phyloP scores from a whole-genome alignment of 495 filamentous ascomycete genomes.

The Penicillium pulvis region DNA sequence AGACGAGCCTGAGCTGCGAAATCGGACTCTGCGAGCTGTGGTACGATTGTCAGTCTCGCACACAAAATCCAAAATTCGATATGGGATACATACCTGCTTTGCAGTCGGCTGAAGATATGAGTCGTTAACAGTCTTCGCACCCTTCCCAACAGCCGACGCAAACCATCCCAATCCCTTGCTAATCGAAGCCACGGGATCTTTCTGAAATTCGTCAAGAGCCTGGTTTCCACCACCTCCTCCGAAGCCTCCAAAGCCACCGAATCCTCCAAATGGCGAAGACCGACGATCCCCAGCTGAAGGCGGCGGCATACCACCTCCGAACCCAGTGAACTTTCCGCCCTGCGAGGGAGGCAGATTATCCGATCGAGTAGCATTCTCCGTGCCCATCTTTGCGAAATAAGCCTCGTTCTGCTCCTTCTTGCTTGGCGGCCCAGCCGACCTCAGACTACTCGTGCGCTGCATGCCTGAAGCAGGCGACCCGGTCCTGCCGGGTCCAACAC shows the following conservation, averaged over 20 bases:
- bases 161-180: constrained; percentile 97
- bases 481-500: constrained; percentile 18
- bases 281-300: constrained; percentile 32
- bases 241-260: constrained; percentile 27
- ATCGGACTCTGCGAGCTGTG: constrained; percentile 77
- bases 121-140: constrained; percentile 86
- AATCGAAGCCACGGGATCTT: constrained; percentile 85
- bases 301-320: constrained; percentile 68
- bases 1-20: constrained; percentile 77
- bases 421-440: constrained; percentile 26
- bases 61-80: not conserved
- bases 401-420: constrained; percentile 76
- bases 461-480: constrained; percentile 34
- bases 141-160: constrained; percentile 77
- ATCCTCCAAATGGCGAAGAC: constrained; percentile 30
- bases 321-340: constrained; percentile 89
- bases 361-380: constrained; percentile 74
- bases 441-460: constrained; percentile 25
- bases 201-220: constrained; percentile 79
- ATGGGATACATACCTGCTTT: constrained; percentile 64
- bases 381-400: constrained; percentile 84
- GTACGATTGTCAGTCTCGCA: not conserved
- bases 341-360: constrained; percentile 78
- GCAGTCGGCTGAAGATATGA: constrained; percentile 88
- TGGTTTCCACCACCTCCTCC: constrained; percentile 47